Percentiles rank a stretch among this genome's conserved stretches.
These are phyloP conservation scores for Sparassis latifolia DNA, from an alignment of 1,284 basidiomycete species.

Conservation along the genomic window DNA sequence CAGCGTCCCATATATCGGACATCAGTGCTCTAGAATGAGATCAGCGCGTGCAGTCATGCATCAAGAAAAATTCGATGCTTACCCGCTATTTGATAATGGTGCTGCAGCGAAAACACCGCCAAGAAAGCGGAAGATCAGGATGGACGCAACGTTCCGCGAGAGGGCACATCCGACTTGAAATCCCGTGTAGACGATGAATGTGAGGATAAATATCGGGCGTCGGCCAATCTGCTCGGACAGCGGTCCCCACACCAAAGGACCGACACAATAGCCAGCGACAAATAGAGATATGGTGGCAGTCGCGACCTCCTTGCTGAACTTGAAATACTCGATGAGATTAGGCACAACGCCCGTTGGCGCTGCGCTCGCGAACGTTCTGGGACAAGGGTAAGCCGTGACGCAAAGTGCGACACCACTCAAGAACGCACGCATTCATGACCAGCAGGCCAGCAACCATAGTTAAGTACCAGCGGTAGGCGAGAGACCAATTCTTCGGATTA, in stretches of 20 bases:
- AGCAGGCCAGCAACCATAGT: conserved; percentile 55
- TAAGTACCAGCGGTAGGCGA: conserved; percentile 54
- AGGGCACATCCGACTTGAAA: conserved; percentile 27
- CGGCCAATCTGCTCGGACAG: conserved; percentile 54
- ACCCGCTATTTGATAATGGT: conserved; percentile 26
- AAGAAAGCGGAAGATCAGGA: conserved; percentile 27
- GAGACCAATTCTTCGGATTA: conserved; percentile 58
- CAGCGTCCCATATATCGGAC: conserved; percentile 30
- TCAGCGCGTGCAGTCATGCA: not conserved
- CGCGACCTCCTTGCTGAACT: conserved; percentile 44
- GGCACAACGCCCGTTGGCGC: conserved; percentile 44
- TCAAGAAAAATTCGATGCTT: conserved; percentile 1
- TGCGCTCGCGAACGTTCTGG: conserved; percentile 57
- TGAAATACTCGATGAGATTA: conserved; percentile 44
- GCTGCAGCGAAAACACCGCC: conserved; percentile 26
- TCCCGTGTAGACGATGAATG: conserved; percentile 22
- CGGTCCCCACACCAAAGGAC: conserved; percentile 62
- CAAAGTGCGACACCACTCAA: not conserved
- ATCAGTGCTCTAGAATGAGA: conserved; percentile 22
- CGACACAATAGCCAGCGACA: conserved; percentile 41
- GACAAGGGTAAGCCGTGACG: not conserved
- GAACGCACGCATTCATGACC: conserved; percentile 58
- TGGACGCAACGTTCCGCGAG: conserved; percentile 23
- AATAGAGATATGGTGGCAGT: conserved; percentile 35
- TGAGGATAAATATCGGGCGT: conserved; percentile 58